A percentile compares a stretch with the other conserved stretches of the same genome.
These are phyloP conservation scores for Asterochloris erici DNA, from an alignment of 139 green algal genomes.

Conservation along the genomic window DNA sequence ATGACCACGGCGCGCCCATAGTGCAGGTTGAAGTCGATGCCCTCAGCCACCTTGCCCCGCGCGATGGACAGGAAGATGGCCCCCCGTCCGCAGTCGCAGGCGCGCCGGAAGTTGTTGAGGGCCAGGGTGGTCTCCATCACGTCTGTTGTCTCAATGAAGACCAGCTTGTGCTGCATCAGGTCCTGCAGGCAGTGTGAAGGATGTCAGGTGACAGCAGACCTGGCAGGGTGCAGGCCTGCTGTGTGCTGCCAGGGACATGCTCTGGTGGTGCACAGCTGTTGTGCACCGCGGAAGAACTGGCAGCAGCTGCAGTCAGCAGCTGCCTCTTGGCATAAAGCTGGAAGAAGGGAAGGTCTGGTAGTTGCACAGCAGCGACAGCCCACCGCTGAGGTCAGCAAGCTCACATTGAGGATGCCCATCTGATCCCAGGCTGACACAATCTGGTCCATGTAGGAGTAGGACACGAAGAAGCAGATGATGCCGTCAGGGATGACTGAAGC, in stretches of 20 bases:
- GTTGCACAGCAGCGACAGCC: too few species aligned
- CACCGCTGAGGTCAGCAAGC: not conserved
- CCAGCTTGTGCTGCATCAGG: conserved; percentile 92
- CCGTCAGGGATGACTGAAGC: conserved; percentile 86
- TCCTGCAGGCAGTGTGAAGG: conserved; percentile 47
- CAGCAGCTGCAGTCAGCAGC: too few species aligned
- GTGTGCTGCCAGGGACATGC: too few species aligned
- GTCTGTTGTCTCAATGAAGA: conserved; percentile 98
- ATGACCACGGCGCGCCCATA: conserved; percentile 94
- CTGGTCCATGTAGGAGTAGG: conserved; percentile 97
- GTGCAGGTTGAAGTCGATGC: conserved; percentile 98
- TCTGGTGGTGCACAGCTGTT: too few species aligned
- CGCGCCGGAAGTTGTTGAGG: conserved; percentile 96
- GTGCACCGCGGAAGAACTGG: too few species aligned
- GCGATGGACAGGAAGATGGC: conserved; percentile 95
- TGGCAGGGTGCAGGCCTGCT: too few species aligned
- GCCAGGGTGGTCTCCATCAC: conserved; percentile 98
- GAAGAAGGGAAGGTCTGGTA: too few species aligned
- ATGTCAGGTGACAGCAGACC: too few species aligned
- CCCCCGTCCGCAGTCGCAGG: conserved; percentile 94
- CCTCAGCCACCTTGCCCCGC: conserved; percentile 83
- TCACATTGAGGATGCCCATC: conserved; percentile 82
- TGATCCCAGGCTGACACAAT: conserved; percentile 94
- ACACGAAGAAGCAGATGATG: conserved; percentile 97
- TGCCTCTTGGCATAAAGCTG: too few species aligned